Percentiles rank a stretch among this genome's conserved stretches.
Evolutionary conservation across 169 alveolate genomes (phyloP).

Genomic region (Plasmodium gonderi): DNA sequence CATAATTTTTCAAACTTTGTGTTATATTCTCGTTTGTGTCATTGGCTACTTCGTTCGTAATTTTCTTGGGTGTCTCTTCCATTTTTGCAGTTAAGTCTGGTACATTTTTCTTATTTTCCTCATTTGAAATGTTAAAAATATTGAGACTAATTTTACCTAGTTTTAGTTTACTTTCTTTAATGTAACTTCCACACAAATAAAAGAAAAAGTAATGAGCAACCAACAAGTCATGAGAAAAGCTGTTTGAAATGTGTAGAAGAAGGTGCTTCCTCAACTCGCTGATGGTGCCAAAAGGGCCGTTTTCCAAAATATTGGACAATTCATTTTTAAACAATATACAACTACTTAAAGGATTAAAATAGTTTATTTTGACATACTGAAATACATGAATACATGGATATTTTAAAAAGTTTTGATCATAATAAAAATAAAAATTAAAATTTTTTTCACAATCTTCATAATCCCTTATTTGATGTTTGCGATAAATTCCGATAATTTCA

Average conservation of each 20-base stretch:
- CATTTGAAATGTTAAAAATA: conserved; percentile 28
- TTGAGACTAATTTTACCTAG: conserved; percentile 50
- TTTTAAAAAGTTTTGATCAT: conserved; percentile 68
- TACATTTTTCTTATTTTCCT: not conserved
- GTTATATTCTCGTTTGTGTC: too few relatives aligned
- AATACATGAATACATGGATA: conserved; percentile 68
- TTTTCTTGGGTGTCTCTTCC: not conserved
- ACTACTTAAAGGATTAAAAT: conserved; percentile 56
- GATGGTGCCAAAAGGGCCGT: conserved; percentile 49
- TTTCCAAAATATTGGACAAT: conserved; percentile 22
- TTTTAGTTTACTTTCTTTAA: conserved; percentile 44
- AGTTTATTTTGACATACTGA: conserved; percentile 50
- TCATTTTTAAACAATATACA: conserved; percentile 57
- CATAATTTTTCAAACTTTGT: too few relatives aligned
- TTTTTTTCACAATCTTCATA: conserved; percentile 56
- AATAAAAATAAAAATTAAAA: conserved; percentile 49
- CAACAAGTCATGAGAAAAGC: conserved; percentile 37
- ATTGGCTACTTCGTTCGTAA: not conserved
- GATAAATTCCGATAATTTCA: conserved; percentile 66
- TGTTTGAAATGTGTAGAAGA: conserved; percentile 23
- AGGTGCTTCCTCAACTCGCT: conserved; percentile 31
- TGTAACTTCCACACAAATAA: conserved; percentile 67
- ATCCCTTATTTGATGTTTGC: conserved; percentile 65
- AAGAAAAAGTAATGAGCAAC: conserved; percentile 66
- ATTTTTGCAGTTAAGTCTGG: not conserved